Evolutionary conservation across 2,329 filamentous ascomycete genomes (phyloP).

Genomic region (Hypoxylon sp.): DNA sequence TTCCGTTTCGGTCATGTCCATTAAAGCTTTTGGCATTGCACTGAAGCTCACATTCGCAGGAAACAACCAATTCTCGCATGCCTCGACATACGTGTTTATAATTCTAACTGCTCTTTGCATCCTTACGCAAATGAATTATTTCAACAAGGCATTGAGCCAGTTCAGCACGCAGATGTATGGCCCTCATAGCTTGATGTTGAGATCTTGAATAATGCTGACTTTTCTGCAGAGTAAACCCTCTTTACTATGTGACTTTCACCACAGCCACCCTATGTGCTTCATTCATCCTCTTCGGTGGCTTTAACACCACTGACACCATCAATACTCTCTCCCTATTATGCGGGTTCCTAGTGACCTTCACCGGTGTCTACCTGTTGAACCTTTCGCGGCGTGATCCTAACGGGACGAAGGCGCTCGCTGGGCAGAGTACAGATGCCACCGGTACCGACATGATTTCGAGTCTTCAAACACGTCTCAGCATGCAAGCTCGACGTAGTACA

Average conservation of each 20-base stretch:
- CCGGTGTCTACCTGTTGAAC: conserved; percentile 95
- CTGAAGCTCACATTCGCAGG: conserved; percentile 94
- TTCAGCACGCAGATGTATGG: conserved; percentile 97
- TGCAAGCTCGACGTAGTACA: conserved; percentile 87
- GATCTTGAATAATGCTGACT: conserved; percentile 48
- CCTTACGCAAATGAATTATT: conserved; percentile 99
- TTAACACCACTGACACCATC: conserved; percentile 93
- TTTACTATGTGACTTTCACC: conserved; percentile 98
- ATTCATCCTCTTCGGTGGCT: conserved; percentile 95
- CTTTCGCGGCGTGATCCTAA: conserved; percentile 94
- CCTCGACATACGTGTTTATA: conserved; percentile 97
- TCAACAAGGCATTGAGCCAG: conserved; percentile 97
- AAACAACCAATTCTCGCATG: conserved; percentile 94
- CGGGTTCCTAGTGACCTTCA: conserved; percentile 95
- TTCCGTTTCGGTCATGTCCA: conserved; percentile 98
- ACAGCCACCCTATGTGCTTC: conserved; percentile 94
- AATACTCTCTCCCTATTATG: conserved; percentile 93
- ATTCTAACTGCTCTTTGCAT: conserved; percentile 95
- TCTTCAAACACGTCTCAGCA: conserved; percentile 90
- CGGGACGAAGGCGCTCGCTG: conserved; percentile 76
- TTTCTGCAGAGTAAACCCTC: conserved; percentile 82
- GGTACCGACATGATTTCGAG: conserved; percentile 93
- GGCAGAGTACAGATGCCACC: conserved; percentile 79
- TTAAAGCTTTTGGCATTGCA: conserved; percentile 98
- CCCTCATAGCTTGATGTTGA: not conserved